Evolutionary conservation across 2,329 filamentous ascomycete genomes (phyloP), one percentile per base, ranked within the genome.

Genomic region (Microsporum canis): DNA sequence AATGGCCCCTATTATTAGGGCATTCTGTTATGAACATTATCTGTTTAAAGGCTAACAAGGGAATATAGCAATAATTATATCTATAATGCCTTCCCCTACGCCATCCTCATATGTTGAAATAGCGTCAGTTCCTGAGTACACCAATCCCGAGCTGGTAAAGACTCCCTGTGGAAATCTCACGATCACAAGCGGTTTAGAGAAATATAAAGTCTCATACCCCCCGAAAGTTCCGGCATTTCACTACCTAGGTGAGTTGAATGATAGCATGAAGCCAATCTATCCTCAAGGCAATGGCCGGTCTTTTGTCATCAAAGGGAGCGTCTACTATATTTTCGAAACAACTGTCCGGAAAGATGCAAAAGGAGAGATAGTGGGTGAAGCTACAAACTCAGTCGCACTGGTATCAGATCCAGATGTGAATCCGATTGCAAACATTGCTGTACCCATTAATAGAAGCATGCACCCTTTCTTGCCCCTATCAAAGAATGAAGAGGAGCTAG

Each of bases 301-400:
- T 5, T 56, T 59, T 5, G 38, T 58, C 23, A 36, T 65, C 31
- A 45, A 53, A 31, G 56, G 45, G 1, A 39, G 27, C 12, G 60
- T 62, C 23, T 62, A 59, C 45, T 61, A 61, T 56, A 55, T 58
- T 7, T 65, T 65, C 36, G 62, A 49, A 1, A 53, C 57, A 29
- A 61, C 62, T 3, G 33, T 57, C 3, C 55, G 43, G 36, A 59
- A 31, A 33, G 57, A 36, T 5, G 14, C 10, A 34, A 38, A 62
- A 17, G 43, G 57, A 2, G 27, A 57, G 12, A 6, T 53, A 12
- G 27, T 61, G 10, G 57, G 17, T 3, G 41, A 53, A 14, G 33
- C 59, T 14, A 10, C 41, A 10, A 65, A 63, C 29, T 58, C 63
- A 29, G 36, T 47, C 5, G 60, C 60, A 38, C 45, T 57, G 10